Percentiles rank a stretch among this genome's conserved stretches.
These are phyloP conservation scores for Syzygium aqueum DNA, from an alignment of 345 rosid genomes.

Conservation along the genomic window DNA sequence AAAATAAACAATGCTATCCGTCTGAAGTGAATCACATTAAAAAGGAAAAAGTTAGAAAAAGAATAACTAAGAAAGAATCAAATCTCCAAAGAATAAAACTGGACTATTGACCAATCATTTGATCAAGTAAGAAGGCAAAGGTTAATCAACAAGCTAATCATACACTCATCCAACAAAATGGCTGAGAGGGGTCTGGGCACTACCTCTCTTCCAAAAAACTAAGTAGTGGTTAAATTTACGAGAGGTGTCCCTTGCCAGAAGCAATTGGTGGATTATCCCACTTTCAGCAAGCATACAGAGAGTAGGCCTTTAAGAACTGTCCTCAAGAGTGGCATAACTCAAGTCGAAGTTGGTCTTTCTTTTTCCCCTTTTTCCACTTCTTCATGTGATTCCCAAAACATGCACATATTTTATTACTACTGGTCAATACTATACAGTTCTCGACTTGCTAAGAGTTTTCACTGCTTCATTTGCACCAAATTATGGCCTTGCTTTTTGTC, in stretches of 20 bases:
- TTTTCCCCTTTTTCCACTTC: neutral
- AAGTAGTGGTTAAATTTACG: neutral
- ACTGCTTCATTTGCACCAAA: neutral
- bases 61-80: neutral
- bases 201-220: neutral
- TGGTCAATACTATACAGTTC: neutral
- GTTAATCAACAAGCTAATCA: neutral
- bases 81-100: neutral
- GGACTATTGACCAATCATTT: neutral
- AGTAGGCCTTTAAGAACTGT: neutral
- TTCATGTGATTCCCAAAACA: neutral
- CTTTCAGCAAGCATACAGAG: too few relatives aligned
- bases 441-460: neutral
- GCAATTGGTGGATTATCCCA: too few relatives aligned
- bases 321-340: neutral
- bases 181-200: neutral
- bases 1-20: neutral
- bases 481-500: neutral
- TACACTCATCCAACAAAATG: neutral
- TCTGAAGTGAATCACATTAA: neutral
- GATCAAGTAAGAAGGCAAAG: neutral
- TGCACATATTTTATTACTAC: too few relatives aligned
- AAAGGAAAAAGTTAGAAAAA: neutral
- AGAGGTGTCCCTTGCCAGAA: neutral
- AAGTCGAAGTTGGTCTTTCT: neutral